A percentile compares a stretch with the other conserved stretches of the same genome.
phyloP scores from a whole-genome alignment of 768 basidiomycete genomes.

The Calvatia gigantea region DNA sequence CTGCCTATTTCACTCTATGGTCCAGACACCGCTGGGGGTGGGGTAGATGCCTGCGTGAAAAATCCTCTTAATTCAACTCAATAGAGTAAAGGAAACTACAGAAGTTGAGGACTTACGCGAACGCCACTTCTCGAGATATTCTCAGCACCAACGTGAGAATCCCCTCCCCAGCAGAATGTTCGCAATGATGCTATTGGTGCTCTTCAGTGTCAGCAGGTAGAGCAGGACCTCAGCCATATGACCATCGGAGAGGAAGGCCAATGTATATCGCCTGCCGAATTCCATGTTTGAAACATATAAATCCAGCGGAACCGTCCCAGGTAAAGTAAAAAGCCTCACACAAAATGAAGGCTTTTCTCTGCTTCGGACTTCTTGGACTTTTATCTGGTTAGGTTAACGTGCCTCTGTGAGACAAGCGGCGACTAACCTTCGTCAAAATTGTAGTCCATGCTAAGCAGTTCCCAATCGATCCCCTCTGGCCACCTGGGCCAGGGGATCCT shows the following conservation, averaged over 20 bases:
- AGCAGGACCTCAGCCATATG: background rate
- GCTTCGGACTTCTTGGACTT: background rate
- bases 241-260: background rate
- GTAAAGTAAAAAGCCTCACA: background rate
- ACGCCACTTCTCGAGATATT: background rate
- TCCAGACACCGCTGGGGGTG: background rate
- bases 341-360: background rate
- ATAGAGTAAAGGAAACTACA: background rate
- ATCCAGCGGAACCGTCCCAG: background rate
- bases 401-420: background rate
- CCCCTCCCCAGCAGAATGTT: background rate
- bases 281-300: background rate
- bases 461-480: constrained; percentile 30
- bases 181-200: background rate
- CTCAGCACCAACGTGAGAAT: background rate
- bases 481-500: constrained; percentile 41
- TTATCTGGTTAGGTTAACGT: background rate
- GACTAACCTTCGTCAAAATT: background rate
- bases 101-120: background rate
- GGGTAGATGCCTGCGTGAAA: background rate
- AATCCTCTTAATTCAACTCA: background rate
- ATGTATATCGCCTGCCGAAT: background rate
- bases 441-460: constrained; percentile 1
- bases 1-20: background rate
- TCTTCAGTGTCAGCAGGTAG: constrained; percentile 3